A percentile compares a stretch with the other conserved stretches of the same genome.
Evolutionary conservation across 2,329 filamentous ascomycete genomes (phyloP).

Genomic region (Trichoderma guizhouense): DNA sequence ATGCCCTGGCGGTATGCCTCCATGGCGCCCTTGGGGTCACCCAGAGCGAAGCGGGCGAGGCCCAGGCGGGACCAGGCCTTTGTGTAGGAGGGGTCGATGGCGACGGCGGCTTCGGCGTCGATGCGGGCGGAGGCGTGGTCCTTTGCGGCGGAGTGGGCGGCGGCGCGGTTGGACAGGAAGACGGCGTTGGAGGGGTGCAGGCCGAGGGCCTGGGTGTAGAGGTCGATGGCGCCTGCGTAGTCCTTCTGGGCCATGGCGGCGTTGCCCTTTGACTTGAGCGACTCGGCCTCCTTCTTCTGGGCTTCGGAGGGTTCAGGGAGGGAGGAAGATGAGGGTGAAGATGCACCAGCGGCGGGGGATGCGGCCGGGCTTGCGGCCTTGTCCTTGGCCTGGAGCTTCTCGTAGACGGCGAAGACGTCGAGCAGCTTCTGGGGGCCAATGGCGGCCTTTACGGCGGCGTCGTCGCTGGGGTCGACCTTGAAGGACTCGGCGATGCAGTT

Average conservation of each 20-base stretch:
- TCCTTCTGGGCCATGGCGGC: slow-evolving; percentile 94
- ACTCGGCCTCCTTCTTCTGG: slow-evolving; percentile 77
- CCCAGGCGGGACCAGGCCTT: slow-evolving; percentile 96
- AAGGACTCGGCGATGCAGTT: slow-evolving; percentile 95
- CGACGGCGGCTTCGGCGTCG: slow-evolving; percentile 88
- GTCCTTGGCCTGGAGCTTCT: slow-evolving; percentile 72
- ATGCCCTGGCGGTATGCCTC: slow-evolving; percentile 93
- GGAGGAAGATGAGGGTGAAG: slow-evolving; percentile 23
- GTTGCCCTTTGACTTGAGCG: slow-evolving; percentile 87
- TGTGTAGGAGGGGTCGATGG: slow-evolving; percentile 86
- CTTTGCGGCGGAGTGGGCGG: slow-evolving; percentile 79
- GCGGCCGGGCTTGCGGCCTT: slow-evolving; percentile 33
- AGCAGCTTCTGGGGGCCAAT: slow-evolving; percentile 83
- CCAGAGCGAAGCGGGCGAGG: slow-evolving; percentile 85
- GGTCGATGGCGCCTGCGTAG: slow-evolving; percentile 74
- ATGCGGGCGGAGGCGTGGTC: slow-evolving; percentile 80
- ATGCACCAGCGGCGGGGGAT: slow-evolving; percentile 41
- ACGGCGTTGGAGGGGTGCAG: slow-evolving; percentile 85
- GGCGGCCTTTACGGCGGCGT: slow-evolving; percentile 68
- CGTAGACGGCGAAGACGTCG: slow-evolving; percentile 92
- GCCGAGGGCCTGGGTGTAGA: slow-evolving; percentile 83
- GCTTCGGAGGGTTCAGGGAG: slow-evolving; percentile 43
- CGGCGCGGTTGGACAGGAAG: slow-evolving; percentile 95
- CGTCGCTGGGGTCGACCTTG: slow-evolving; percentile 83
- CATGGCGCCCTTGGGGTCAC: slow-evolving; percentile 87